These are phyloP conservation scores for Pythium utonaiense DNA, from an alignment of 352 stramenopile species.

Conservation along the genomic window DNA sequence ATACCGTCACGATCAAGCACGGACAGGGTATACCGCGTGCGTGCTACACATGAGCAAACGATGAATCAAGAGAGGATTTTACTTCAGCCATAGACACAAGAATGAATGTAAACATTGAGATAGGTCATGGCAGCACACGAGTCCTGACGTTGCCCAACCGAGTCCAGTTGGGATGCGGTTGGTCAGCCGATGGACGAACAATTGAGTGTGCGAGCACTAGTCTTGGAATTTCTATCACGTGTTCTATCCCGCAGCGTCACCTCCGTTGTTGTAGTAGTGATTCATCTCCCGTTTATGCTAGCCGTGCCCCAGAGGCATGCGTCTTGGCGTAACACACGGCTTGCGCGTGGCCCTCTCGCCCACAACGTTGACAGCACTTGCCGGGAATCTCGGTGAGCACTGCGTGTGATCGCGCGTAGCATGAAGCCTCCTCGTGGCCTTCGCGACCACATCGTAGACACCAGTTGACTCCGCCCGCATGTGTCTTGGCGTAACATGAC, in stretches of 20 bases:
- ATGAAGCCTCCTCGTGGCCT: slow-evolving; percentile 13
- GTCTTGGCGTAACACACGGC: slow-evolving; percentile 14
- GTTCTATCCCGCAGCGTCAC: no score
- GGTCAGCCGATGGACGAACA: no score
- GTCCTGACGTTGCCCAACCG: no score
- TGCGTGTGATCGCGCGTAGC: slow-evolving; percentile 15
- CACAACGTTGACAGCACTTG: slow-evolving; percentile 13
- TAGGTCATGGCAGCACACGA: no score
- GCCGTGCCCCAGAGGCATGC: slow-evolving; percentile 7
- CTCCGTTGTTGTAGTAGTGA: no score
- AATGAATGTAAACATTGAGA: no score
- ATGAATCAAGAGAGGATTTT: no score
- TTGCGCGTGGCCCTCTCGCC: slow-evolving; percentile 8
- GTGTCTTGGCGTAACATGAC: slow-evolving; percentile 18
- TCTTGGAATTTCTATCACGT: no score
- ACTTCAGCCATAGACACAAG: no score
- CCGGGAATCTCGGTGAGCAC: slow-evolving; percentile 8
- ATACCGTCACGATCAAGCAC: slow-evolving; percentile 74
- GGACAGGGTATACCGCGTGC: slow-evolving; percentile 38
- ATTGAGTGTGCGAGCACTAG: no score
- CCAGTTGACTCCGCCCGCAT: slow-evolving; percentile 11
- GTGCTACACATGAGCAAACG: slow-evolving; percentile 32
- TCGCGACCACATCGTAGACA: slow-evolving; percentile 19
- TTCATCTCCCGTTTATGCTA: no score
- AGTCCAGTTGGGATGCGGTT: no score